Conservation (phyloP, 2,329 filamentous ascomycete species). For the Alternaria brassicae region DNA sequence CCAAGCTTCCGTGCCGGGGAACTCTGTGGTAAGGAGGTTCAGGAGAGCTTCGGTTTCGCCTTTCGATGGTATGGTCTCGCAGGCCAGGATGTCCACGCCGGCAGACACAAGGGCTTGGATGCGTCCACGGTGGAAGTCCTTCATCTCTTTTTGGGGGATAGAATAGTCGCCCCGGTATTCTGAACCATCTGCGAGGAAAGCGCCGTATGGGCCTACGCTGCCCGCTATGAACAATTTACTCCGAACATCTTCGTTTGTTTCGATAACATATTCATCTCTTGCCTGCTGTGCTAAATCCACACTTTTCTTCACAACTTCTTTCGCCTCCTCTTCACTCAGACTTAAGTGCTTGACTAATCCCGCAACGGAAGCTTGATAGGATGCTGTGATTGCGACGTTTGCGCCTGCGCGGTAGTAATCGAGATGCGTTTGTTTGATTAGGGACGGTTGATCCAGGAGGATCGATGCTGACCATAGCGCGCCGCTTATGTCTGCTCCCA, state of each 20-base stretch:
- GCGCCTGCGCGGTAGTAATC: conserved; percentile 56
- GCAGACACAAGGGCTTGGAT: conserved; percentile 52
- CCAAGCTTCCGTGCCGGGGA: conserved; percentile 49
- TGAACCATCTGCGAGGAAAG: conserved; percentile 55
- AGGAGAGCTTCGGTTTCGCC: conserved; percentile 51
- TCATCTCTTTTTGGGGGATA: conserved; percentile 40
- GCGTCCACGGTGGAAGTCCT: conserved; percentile 54
- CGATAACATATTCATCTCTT: conserved; percentile 39
- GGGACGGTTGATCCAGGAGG: conserved; percentile 49
- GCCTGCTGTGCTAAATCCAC: conserved; percentile 53
- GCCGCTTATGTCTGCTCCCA: conserved; percentile 53
- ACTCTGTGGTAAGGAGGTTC: conserved; percentile 50
- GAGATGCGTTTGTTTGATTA: conserved; percentile 54
- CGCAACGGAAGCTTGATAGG: conserved; percentile 56
- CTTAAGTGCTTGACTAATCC: conserved; percentile 52
- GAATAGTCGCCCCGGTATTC: conserved; percentile 57
- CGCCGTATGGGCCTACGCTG: conserved; percentile 58
- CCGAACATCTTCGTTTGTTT: conserved; percentile 1
- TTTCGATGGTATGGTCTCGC: conserved; percentile 56
- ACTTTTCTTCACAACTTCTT: conserved; percentile 50
- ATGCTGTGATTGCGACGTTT: conserved; percentile 57
- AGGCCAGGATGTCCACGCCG: conserved; percentile 54
- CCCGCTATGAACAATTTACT: conserved; percentile 51
- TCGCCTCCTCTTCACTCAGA: conserved; percentile 43
- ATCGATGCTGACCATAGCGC: conserved; percentile 56